Percentiles rank a stretch among this genome's conserved stretches.
These are phyloP conservation scores for Coelastrella sp. DNA, from an alignment of 139 green algal species.

Conservation along the genomic window DNA sequence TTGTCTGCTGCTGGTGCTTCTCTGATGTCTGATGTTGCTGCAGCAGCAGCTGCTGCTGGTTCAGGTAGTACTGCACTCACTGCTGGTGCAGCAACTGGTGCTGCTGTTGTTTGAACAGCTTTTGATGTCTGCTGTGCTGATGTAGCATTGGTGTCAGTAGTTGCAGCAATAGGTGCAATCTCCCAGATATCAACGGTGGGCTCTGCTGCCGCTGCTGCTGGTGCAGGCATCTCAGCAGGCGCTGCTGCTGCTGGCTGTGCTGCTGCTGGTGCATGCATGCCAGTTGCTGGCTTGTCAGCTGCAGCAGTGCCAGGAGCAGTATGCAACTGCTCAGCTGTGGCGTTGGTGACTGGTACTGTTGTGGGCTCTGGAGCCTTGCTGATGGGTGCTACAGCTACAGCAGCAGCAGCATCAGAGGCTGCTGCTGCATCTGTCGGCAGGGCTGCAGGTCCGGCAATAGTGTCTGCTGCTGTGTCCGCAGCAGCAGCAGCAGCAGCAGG, in stretches of 20 bases:
- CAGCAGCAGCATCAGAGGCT: too few relatives aligned
- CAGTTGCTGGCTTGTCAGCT: background rate
- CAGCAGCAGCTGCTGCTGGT: background rate
- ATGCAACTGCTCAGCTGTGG: too few relatives aligned
- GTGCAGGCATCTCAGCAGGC: background rate
- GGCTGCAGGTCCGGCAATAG: too few relatives aligned
- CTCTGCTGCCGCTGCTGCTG: constrained; percentile 13
- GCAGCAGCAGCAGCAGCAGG: background rate
- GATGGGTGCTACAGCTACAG: too few relatives aligned
- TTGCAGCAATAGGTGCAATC: background rate
- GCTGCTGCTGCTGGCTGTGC: background rate
- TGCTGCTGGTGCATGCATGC: background rate
- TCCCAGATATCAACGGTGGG: background rate
- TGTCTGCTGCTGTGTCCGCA: background rate
- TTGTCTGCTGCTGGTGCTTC: background rate
- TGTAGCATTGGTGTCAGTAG: too few relatives aligned
- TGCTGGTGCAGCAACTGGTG: background rate
- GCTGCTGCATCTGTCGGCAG: too few relatives aligned
- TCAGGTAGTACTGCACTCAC: background rate
- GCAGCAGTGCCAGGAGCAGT: too few relatives aligned
- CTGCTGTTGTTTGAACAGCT: too few relatives aligned
- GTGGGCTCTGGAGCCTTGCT: too few relatives aligned
- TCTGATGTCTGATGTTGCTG: background rate
- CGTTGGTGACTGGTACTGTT: too few relatives aligned
- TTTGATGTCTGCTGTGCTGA: too few relatives aligned